Percentiles rank a stretch among this genome's conserved stretches.
Conservation (phyloP, 164 flowering plant genomes). For the Vitis rotundifolia region DNA sequence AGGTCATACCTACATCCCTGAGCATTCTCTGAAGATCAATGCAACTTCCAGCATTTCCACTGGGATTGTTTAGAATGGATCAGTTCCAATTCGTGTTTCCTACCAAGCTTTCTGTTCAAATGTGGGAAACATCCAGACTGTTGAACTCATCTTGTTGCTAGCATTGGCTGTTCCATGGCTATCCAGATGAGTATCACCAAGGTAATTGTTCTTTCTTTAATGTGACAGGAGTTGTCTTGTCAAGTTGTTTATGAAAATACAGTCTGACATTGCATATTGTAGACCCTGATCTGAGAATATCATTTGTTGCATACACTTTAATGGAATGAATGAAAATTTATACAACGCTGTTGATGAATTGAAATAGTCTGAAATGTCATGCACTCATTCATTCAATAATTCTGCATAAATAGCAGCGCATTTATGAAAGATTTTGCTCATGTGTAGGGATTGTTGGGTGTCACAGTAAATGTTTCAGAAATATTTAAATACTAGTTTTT, state of each 20-base stretch:
- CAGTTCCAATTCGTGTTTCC: not conserved
- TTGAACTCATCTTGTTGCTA: too few species aligned
- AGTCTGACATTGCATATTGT: not conserved
- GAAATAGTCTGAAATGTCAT: too few species aligned
- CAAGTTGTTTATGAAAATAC: not conserved
- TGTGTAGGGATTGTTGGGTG: too few species aligned
- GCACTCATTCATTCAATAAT: too few species aligned
- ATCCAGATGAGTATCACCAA: too few species aligned
- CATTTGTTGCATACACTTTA: constrained; percentile 12
- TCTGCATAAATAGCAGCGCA: too few species aligned
- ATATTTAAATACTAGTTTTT: too few species aligned
- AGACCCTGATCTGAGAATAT: constrained; percentile 1
- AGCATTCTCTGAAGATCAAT: constrained; percentile 81
- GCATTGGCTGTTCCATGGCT: too few species aligned
- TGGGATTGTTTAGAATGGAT: constrained; percentile 45
- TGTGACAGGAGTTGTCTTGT: not conserved
- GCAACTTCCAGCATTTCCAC: constrained; percentile 83
- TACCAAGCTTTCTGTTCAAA: not conserved
- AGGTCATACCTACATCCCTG: constrained; percentile 81
- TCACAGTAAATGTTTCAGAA: too few species aligned
- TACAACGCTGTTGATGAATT: too few species aligned
- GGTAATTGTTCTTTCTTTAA: not conserved
- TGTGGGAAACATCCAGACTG: not conserved
- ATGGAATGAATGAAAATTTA: not conserved
- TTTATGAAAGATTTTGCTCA: too few species aligned